phyloP scores from a whole-genome alignment of 768 basidiomycete species.

The Suillus spraguei region DNA sequence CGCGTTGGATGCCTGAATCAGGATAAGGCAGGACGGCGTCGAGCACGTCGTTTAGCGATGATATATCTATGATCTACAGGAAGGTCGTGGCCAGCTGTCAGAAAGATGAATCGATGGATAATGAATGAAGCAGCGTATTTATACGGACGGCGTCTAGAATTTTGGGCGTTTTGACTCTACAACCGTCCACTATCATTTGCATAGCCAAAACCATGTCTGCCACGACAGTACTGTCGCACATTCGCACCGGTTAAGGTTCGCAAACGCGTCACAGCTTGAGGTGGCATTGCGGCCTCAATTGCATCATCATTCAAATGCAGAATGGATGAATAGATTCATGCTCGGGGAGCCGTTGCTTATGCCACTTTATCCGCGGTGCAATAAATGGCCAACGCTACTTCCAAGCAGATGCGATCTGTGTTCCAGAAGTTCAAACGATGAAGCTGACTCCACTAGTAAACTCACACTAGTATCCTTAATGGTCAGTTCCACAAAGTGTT shows the following conservation, averaged over 20 bases:
- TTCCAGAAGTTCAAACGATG: constrained; percentile 43
- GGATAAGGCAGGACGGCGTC: constrained; percentile 6
- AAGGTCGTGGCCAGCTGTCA: not conserved
- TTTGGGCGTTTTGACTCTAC: not conserved
- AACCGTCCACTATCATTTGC: not conserved
- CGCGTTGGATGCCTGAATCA: not conserved
- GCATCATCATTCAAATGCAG: not conserved
- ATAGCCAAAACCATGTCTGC: constrained; percentile 1
- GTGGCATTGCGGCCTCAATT: constrained; percentile 4
- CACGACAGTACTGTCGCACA: not conserved
- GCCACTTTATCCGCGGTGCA: not conserved
- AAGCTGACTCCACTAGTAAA: not conserved
- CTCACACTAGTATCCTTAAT: not conserved
- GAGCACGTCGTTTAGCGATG: constrained; percentile 8
- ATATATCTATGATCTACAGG: not conserved
- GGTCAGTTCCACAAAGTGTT: not conserved
- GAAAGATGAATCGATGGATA: not conserved
- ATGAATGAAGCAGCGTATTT: constrained; percentile 22
- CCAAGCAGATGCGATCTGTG: constrained; percentile 68
- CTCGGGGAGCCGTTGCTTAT: not conserved
- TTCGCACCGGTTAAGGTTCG: not conserved
- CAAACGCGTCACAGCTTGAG: not conserved
- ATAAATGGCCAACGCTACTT: constrained; percentile 71
- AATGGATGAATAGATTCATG: not conserved
- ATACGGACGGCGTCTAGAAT: constrained; percentile 15